A percentile compares a stretch with the other conserved stretches of the same genome.
Conservation (phyloP, 1,139 yeast genomes). For the Magnusiomyces magnusii region DNA sequence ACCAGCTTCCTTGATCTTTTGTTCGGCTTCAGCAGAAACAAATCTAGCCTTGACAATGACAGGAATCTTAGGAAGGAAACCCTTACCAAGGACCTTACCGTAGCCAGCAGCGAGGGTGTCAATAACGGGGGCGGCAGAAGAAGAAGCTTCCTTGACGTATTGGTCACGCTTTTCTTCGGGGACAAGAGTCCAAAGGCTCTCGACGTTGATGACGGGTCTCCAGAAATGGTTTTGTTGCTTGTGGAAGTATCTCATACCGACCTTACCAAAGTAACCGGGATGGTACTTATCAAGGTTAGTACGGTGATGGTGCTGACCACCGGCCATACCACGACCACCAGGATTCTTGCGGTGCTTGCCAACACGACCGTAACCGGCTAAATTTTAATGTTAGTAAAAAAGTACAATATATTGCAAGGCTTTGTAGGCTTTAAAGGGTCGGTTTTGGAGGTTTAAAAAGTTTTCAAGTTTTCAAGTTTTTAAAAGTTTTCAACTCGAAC, state of each 20-base stretch:
- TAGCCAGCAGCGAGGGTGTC: constrained; percentile 99
- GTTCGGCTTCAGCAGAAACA: constrained; percentile 98
- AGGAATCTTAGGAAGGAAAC: constrained; percentile 96
- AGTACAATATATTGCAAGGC: constrained; percentile 6
- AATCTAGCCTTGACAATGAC: constrained; percentile 99
- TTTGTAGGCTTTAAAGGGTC: background rate
- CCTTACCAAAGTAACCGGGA: constrained; percentile 99
- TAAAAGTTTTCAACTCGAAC: background rate
- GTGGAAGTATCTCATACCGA: constrained; percentile 99
- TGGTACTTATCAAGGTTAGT: constrained; percentile 97
- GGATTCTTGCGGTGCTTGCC: constrained; percentile 99
- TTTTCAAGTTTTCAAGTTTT: background rate
- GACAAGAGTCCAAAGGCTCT: constrained; percentile 97
- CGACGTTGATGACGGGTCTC: constrained; percentile 98
- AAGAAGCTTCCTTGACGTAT: constrained; percentile 77
- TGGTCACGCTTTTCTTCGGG: constrained; percentile 94
- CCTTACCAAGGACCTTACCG: constrained; percentile 99
- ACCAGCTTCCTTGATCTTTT: constrained; percentile 99
- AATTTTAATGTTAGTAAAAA: constrained; percentile 20
- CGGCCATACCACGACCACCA: constrained; percentile 99
- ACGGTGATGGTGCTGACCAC: constrained; percentile 99
- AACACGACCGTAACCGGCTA: constrained; percentile 99
- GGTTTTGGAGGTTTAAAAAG: too few species aligned
- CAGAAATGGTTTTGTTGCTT: constrained; percentile 94
- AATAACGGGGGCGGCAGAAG: constrained; percentile 96